Evolutionary conservation across 2,329 filamentous ascomycete genomes (phyloP), one percentile per base, ranked within the genome.

Genomic region (Fusarium sp.): DNA sequence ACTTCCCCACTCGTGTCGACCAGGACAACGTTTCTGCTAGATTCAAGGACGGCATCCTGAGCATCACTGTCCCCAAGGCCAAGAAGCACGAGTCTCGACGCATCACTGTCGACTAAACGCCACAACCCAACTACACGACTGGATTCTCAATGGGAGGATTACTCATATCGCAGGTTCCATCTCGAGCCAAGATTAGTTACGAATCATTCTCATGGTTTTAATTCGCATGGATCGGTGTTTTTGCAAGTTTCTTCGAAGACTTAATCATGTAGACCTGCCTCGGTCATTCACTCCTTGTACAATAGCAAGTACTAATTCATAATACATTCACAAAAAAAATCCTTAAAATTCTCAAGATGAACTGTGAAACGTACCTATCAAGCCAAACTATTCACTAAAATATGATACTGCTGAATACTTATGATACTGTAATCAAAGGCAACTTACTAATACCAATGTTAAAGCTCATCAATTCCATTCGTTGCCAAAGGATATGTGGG

Each of bases 21-120:
- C 85, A 88, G 73, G 87, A 89, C 17, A 80, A 74, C 5, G 90
- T 93, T 57, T 83, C 79, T 44, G 91, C 91, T 50, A 84, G 76
- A 55, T 86, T 93, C 72, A 86, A 88, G 78, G 86, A 92, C 64
- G 91, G 91, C 28, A 83, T 92, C 67, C 82, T 93, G 69, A 87
- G 78, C 70, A 84, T 93, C 62, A 75, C 83, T 26, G 86, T 93
- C 19, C 91, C 91, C 51, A 93, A 92, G 84, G 85, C 87, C 24
- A 87, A 85, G 81, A 88, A 87, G 84, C 82, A 83, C 66, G 84
- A 87, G 78, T 74, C 80, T 34, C 83, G 84, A 73, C 87, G 86
- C 79, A 88, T 91, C 71, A 72, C 78, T 31, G 83, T 91, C 75
- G 78, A 82, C 76, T 88, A 83, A 82, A 57, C 45, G 17, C 34